phyloP scores from a whole-genome alignment of 2,329 filamentous ascomycete genomes.

The Penicillium sp. region DNA sequence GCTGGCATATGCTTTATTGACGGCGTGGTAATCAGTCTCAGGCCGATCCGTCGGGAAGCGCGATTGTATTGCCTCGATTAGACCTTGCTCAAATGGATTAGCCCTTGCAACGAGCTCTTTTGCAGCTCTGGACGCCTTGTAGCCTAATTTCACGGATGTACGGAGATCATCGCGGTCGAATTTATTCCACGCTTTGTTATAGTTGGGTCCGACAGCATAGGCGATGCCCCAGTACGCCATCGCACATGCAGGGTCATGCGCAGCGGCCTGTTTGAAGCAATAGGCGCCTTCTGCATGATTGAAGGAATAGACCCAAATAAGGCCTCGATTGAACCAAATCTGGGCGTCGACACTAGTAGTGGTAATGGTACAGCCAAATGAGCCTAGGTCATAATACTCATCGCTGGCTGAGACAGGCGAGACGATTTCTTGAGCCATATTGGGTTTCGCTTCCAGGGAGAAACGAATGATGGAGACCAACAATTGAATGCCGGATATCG shows the following conservation, averaged over 20 bases:
- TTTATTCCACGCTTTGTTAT: constrained; percentile 54
- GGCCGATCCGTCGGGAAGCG: constrained; percentile 58
- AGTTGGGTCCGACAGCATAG: constrained; percentile 52
- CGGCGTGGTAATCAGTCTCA: constrained; percentile 49
- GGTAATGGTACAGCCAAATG: constrained; percentile 56
- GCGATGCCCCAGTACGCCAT: constrained; percentile 54
- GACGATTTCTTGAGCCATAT: neutral
- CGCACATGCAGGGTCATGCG: constrained; percentile 42
- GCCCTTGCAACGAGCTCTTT: constrained; percentile 36
- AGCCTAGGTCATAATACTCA: constrained; percentile 58
- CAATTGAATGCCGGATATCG: neutral
- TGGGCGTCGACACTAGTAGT: constrained; percentile 56
- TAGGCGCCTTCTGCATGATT: constrained; percentile 70
- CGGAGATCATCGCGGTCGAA: constrained; percentile 47
- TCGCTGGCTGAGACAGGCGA: neutral
- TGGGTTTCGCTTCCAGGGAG: neutral
- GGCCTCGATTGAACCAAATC: constrained; percentile 69
- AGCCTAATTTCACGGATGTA: constrained; percentile 47
- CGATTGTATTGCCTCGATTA: constrained; percentile 61
- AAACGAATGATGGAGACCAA: neutral
- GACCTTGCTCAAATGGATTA: constrained; percentile 57
- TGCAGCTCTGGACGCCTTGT: constrained; percentile 47
- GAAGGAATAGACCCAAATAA: constrained; percentile 75
- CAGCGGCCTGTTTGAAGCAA: constrained; percentile 48
- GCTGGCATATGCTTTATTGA: constrained; percentile 60